Conservation (phyloP, 1,284 basidiomycete species). For the Agaricales sp. region DNA sequence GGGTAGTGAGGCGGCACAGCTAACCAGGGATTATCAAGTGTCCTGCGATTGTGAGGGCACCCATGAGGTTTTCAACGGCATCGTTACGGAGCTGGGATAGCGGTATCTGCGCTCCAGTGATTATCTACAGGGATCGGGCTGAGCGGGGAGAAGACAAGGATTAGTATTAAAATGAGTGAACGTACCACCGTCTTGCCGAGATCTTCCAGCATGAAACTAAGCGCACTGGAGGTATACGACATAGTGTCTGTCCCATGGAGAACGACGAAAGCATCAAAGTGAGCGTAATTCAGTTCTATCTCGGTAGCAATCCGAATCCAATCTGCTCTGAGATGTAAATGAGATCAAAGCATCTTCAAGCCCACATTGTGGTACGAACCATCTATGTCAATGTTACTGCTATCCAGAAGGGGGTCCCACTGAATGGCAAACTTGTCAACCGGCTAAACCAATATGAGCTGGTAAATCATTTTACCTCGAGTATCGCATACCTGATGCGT, state of each 20-base stretch:
- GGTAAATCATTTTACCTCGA: conserved; percentile 47
- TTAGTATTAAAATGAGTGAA: conserved; percentile 2
- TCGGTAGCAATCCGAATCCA: conserved; percentile 87
- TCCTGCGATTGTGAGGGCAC: conserved; percentile 80
- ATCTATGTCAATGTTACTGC: conserved; percentile 76
- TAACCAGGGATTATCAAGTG: conserved; percentile 84
- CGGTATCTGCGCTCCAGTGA: conserved; percentile 91
- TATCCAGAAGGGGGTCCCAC: conserved; percentile 84
- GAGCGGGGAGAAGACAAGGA: not conserved
- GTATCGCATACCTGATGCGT: conserved; percentile 70
- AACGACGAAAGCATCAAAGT: conserved; percentile 85
- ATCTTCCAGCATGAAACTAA: conserved; percentile 86
- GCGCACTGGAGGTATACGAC: conserved; percentile 80
- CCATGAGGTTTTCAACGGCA: conserved; percentile 83
- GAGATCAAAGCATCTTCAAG: conserved; percentile 5
- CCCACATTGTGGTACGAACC: conserved; percentile 35
- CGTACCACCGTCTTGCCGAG: conserved; percentile 79
- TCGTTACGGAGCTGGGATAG: conserved; percentile 84
- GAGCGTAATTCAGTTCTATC: conserved; percentile 79
- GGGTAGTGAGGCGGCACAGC: not conserved
- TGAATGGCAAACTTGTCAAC: conserved; percentile 26
- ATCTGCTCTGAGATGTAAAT: conserved; percentile 32
- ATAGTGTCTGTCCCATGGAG: conserved; percentile 93
- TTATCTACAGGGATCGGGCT: conserved; percentile 37
- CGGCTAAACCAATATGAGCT: conserved; percentile 4